Evolutionary conservation across 1,284 basidiomycete species (phyloP), one percentile per base, ranked within the genome.

Genomic region (Sporisorium scitamineum): DNA sequence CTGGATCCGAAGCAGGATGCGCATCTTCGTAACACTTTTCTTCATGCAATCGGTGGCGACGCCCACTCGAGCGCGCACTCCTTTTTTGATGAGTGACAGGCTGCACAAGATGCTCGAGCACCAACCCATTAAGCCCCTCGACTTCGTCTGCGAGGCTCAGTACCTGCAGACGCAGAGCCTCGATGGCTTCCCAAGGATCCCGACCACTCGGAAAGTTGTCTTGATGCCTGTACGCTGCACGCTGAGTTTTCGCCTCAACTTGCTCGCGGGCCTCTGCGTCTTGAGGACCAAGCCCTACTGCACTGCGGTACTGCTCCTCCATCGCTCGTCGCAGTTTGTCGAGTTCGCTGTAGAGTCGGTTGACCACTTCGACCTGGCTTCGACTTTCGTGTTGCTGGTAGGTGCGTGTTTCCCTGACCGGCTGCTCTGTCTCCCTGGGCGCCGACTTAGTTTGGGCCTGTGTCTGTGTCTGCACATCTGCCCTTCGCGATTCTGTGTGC

Each of bases 151-250:
- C 69, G 7, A 76, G 60, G 42, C 48, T 54, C 11, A 72, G 45
- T n/a, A 76, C 70, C 48, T 76, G 74, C 20, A 72, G 7, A 6
- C 74, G 61, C 31, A 76, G 32, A 22, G 69, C 70, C 37, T 76
- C 74, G 53, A 72, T 76, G 2, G 69, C 69, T 11, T 76, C 65
- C 74, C 74, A 76, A 9, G 74, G 68, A 54, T 76, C 68, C 11
- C 73, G 64, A 37, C 62, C 55, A 4, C 45, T 24, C 3, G 62
- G 69, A 32, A 54, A 65, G 13, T 56, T 59, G 52, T 66, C 62
- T 3, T 55, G 69, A 48, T 71, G 69, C 56, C 14, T 34, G 37
- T 71, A 66, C 10, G 59, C 39, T 8, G 61, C 48, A 20, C 63
- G 68, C 5, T 61, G 62, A 27, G 54, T 37, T 9, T 37, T 34